These are phyloP conservation scores for Suillus bovinus DNA, from an alignment of 768 basidiomycete genomes.

Conservation along the genomic window DNA sequence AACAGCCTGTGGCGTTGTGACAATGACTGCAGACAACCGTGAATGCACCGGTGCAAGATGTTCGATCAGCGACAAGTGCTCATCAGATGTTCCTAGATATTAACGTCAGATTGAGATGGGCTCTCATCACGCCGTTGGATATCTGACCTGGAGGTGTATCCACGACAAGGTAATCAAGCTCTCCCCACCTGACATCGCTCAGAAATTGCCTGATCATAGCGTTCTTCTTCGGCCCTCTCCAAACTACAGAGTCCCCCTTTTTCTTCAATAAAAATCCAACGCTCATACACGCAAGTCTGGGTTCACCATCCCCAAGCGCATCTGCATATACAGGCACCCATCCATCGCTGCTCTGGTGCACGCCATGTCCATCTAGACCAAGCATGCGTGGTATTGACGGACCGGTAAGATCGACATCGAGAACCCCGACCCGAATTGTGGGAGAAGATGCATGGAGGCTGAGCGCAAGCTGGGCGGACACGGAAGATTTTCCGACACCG, in stretches of 20 bases:
- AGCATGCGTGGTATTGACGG: slow-evolving; percentile 96
- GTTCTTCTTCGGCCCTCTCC: slow-evolving; percentile 98
- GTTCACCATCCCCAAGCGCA: slow-evolving; percentile 45
- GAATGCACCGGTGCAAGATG: slow-evolving; percentile 85
- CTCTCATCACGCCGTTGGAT: slow-evolving; percentile 7
- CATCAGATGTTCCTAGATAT: slow-evolving; percentile 90
- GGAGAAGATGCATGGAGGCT: slow-evolving; percentile 74
- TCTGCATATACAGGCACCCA: slow-evolving; percentile 99
- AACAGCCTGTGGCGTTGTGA: slow-evolving; percentile 97
- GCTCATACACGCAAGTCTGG: slow-evolving; percentile 90
- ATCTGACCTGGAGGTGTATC: slow-evolving; percentile 93
- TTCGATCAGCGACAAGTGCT: slow-evolving; percentile 93
- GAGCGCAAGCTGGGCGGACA: slow-evolving; percentile 88
- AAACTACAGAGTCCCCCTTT: slow-evolving; percentile 91
- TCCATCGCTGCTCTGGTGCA: slow-evolving; percentile 92
- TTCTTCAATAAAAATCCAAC: slow-evolving; percentile 93
- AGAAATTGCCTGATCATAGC: slow-evolving; percentile 97
- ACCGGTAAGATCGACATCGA: slow-evolving; percentile 93
- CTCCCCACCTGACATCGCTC: slow-evolving; percentile 93
- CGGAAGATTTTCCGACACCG: slow-evolving; percentile 98
- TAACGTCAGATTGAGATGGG: slow-evolving; percentile 19
- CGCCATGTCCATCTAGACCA: slow-evolving; percentile 81
- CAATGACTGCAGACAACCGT: slow-evolving; percentile 81
- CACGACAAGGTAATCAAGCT: slow-evolving; percentile 88
- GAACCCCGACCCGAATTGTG: slow-evolving; percentile 75